Base-by-base conservation (phyloP, 331 rosid species). In the Acacia concinna region DNA sequence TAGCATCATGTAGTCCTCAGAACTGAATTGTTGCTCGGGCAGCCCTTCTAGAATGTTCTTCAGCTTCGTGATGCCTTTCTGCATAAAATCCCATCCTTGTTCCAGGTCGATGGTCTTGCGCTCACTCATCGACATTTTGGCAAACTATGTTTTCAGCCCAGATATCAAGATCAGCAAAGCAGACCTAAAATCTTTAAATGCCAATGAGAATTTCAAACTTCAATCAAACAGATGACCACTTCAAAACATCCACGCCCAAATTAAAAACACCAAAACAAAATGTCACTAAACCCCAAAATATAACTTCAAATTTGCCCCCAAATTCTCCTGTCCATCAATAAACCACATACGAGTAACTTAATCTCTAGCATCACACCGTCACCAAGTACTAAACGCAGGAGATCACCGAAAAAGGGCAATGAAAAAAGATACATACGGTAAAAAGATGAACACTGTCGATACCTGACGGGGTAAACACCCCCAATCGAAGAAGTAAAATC, bases 51-150 rank as follows among this genome's bases (percentile, higher is more conserved):
- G 86, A 86, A 93, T 93, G 79, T 82, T 93, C 87, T 93, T 93
- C 77, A 93, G 86, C 78, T 93, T 93, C 30, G 77, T 73, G 67
- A 91, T 91, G 13, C 97, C 97, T 82, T 88, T 88, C 78, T 85
- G 94, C 97, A 93, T 93, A 63, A 84, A 89, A 40, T 89, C 97
- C 96, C 96, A 93, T 81, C 96, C 97, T 84, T 91, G 94, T 15
- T 93, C 94, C 21, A 93, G 83, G 70, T 93, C 97, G 49, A 93
- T 91, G 64, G 86, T 85, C 83, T 89, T 90, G 54, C 94, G 88
- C 69, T 89, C 94, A 69, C 77, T 81, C 87, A 86, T 80, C 10
- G 89, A 70, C 87, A 83, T 75, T 52, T 32, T 44, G 4, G 54
- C 28, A 46, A 71, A 80, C 49, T 52, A 77, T 17, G 69, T 12